phyloP scores from a whole-genome alignment of 1,139 yeast species.

The Yamadazyma jaroonii region DNA sequence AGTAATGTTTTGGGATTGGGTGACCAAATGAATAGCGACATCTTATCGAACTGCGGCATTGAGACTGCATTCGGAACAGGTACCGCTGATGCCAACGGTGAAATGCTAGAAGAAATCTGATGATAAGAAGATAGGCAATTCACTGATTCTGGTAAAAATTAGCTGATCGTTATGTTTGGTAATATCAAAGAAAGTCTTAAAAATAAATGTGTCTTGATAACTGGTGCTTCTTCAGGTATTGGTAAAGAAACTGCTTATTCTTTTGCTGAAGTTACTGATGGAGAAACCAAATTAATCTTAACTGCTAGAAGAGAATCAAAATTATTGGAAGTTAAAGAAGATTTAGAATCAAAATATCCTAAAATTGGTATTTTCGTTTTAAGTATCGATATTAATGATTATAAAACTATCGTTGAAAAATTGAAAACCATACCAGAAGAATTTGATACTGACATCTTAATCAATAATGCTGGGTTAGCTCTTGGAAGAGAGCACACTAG shows the following conservation, averaged over 20 bases:
- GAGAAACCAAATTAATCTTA: constrained; percentile 36
- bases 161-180: constrained; percentile 4
- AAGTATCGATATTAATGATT: constrained; percentile 36
- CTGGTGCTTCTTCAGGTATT: too few relatives aligned
- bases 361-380: constrained; percentile 25
- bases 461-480: constrained; percentile 46
- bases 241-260: too few relatives aligned
- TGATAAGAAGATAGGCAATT: too few relatives aligned
- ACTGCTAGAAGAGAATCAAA: constrained; percentile 41
- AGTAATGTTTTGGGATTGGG: too few relatives aligned
- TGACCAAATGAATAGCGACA: too few relatives aligned
- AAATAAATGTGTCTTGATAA: constrained; percentile 33
- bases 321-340: constrained; percentile 15
- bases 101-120: too few relatives aligned
- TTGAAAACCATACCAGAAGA: constrained; percentile 32
- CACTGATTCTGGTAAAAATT: not conserved
- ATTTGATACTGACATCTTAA: constrained; percentile 38
- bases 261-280: constrained; percentile 19
- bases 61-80: too few relatives aligned
- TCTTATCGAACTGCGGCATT: too few relatives aligned
- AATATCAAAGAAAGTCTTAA: constrained; percentile 46
- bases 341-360: constrained; percentile 24
- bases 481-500: constrained; percentile 40
- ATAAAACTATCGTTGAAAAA: constrained; percentile 24
- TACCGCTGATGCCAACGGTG: too few relatives aligned